Conservation (phyloP, 306 rosid species). For the Casuarina glauca region DNA sequence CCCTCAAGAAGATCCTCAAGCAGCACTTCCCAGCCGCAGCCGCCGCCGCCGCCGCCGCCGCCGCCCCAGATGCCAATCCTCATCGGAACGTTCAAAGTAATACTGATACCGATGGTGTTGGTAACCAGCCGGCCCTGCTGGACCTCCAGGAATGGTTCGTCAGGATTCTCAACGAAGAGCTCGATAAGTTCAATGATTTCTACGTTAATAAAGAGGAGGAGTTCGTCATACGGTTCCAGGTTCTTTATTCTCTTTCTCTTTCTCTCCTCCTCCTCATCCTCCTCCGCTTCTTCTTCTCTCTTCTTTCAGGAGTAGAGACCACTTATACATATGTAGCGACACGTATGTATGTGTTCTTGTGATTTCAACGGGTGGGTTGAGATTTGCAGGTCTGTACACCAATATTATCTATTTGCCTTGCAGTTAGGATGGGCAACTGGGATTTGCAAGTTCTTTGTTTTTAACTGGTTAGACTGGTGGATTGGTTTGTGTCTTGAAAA, state of each 20-base stretch:
- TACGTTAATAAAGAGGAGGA: conserved; percentile 91
- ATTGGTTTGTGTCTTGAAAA: not conserved
- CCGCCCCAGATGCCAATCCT: conserved; percentile 19
- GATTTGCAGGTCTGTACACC: too few relatives aligned
- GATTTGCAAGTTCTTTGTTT: not conserved
- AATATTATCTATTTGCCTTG: not conserved
- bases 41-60: too few relatives aligned
- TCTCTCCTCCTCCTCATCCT: not conserved
- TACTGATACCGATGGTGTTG: not conserved
- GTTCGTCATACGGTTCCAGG: conserved; percentile 90
- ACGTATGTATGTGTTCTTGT: not conserved
- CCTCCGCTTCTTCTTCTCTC: not conserved
- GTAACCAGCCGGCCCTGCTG: conserved; percentile 13
- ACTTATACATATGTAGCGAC: not conserved
- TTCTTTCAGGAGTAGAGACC: not conserved
- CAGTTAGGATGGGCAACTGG: not conserved
- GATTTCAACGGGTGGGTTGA: too few relatives aligned
- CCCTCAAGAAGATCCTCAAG: conserved; percentile 79
- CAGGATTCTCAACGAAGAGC: conserved; percentile 68
- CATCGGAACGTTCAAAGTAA: conserved; percentile 18
- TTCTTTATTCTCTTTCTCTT: conserved; percentile 24
- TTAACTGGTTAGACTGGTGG: conserved; percentile 2
- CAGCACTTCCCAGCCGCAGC: conserved; percentile 30
- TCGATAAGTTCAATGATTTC: conserved; percentile 86
- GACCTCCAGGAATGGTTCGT: conserved; percentile 77